Percentiles rank a stretch among this genome's conserved stretches.
These are phyloP conservation scores for Trichopus zeylanicus DNA, from an alignment of 116 monocot species.

Conservation along the genomic window DNA sequence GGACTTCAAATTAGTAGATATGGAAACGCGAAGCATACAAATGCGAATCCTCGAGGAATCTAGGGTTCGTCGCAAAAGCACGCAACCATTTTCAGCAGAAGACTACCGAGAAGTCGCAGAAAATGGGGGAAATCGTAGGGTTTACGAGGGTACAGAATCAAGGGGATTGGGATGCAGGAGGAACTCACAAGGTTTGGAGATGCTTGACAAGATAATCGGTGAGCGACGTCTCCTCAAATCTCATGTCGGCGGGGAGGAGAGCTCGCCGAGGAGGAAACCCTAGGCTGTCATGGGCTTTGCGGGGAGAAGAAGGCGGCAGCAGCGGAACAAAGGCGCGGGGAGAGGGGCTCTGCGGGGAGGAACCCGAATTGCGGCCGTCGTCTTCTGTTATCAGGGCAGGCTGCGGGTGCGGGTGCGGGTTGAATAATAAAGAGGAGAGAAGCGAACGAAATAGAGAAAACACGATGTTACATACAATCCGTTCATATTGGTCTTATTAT, in stretches of 20 bases:
- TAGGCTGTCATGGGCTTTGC: neutral
- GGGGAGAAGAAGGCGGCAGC: neutral
- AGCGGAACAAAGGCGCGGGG: neutral
- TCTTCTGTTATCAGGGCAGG: neutral
- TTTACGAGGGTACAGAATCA: neutral
- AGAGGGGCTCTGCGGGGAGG: neutral
- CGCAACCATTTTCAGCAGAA: neutral
- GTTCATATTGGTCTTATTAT: too few relatives aligned
- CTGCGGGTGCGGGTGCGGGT: neutral
- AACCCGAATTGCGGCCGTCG: neutral
- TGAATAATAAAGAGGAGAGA: neutral
- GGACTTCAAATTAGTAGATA: too few relatives aligned
- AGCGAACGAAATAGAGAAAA: neutral
- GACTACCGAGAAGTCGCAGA: neutral
- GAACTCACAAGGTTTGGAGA: conserved; percentile 39
- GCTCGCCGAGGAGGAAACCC: neutral
- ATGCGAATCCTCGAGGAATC: neutral
- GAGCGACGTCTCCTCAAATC: conserved; percentile 40
- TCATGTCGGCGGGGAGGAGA: conserved; percentile 18
- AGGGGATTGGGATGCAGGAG: conserved; percentile 2
- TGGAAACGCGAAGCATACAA: too few relatives aligned
- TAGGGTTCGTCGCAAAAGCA: neutral
- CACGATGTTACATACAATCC: too few relatives aligned
- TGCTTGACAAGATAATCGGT: conserved; percentile 39
- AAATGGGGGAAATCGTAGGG: neutral